A percentile compares a stretch with the other conserved stretches of the same genome.
Conservation (phyloP, 495 filamentous ascomycete genomes). For the Podospora sp. region DNA sequence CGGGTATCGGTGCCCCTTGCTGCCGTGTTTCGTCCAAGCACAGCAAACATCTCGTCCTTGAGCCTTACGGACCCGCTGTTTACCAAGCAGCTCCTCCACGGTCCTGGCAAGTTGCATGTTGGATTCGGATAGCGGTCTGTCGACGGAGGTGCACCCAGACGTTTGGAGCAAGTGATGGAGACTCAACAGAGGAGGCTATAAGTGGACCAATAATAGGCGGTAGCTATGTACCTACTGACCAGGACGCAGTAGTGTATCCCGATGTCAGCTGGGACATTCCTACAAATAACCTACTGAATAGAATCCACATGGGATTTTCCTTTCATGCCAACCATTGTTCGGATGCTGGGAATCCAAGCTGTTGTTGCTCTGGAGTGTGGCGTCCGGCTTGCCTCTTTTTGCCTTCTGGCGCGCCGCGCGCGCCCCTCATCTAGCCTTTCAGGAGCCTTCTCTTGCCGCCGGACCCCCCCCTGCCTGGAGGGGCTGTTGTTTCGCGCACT, state of each 20-base stretch:
- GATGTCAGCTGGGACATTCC: background rate
- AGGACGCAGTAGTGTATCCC: background rate
- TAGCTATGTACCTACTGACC: background rate
- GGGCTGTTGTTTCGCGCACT: conserved; percentile 18
- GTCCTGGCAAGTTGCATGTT: background rate
- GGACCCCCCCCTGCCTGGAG: conserved; percentile 24
- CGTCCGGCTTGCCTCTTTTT: conserved; percentile 11
- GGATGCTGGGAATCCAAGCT: background rate
- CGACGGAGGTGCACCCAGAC: background rate
- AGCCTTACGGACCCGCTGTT: background rate
- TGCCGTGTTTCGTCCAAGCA: background rate
- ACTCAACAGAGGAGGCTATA: background rate
- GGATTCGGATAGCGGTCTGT: background rate
- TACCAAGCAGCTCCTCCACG: background rate
- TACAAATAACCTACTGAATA: background rate
- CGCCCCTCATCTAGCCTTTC: conserved; percentile 37
- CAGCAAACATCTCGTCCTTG: background rate
- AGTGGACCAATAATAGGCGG: background rate
- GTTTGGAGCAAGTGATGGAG: background rate
- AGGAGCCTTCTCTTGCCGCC: conserved; percentile 50
- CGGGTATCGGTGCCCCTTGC: background rate
- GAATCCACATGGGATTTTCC: background rate
- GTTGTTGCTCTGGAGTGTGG: background rate
- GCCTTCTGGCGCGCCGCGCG: conserved; percentile 13
- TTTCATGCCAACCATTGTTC: background rate